Evolutionary conservation across 208 protist species (phyloP), one percentile per base, ranked within the genome.

Genomic region (Trypanosoma platydactyli): DNA sequence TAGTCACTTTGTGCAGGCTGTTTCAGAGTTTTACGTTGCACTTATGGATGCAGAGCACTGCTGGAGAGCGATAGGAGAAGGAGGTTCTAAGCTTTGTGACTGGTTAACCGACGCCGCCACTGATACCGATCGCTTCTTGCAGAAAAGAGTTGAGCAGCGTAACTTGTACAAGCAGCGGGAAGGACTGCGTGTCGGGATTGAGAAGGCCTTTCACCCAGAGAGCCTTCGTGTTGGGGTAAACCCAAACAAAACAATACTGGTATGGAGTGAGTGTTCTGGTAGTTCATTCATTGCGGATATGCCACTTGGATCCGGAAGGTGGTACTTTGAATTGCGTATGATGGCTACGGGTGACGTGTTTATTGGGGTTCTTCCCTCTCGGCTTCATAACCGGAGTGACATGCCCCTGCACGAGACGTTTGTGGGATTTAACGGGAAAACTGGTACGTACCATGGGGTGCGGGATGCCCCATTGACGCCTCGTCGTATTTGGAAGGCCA

Each of bases 261-360:
- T 77, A 22, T 83, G 87, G 45, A 82, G 80, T 58, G 81, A 86
- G 40, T 65, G 61, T 46, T 55, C 65, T 3, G 81, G 76, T 30
- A 69, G 64, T 56, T 78, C 88, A 3, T 58, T 94, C 29, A 73
- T 92, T 24, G 79, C 82, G 5, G 77, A 74, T 24, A 68, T 81
- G 30, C 73, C 83, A n/a, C 77, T 97, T 35, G 77, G 73, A 29
- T 51, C 44, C 1, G 92, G 90, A 29, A 56, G 60, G 55, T 97
- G 92, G 90, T 97, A 97, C 67, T 97, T 86, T 80, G 92, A 97
- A 77, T 61, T 92, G 59, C 76, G 81, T 18, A 81, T 94, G 33
- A 78, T 76, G 33, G 80, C 76, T 1, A 64, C 63, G 0, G 88
- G 88, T 33, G 79, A 89, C 64, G 53, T 93, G 1, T 87, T 71